Percentiles rank a stretch among this genome's conserved stretches.
These are phyloP conservation scores for Schwanniomyces pseudopolymorphus DNA, from an alignment of 805 yeast genomes.

Conservation along the genomic window DNA sequence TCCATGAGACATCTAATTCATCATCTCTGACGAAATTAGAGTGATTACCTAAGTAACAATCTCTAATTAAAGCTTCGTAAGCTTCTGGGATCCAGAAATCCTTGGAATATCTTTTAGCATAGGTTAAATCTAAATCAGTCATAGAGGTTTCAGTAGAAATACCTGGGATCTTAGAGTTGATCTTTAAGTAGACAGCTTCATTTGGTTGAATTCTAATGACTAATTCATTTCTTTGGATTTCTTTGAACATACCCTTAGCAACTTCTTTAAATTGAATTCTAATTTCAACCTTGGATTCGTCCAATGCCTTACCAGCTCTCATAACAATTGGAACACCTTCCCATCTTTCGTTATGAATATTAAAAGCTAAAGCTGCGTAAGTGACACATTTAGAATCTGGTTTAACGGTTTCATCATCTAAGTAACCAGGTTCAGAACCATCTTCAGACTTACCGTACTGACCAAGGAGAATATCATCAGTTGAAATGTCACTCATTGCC, in stretches of 20 bases:
- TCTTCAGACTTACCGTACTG: slow-evolving; percentile 85
- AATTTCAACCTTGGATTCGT: slow-evolving; percentile 92
- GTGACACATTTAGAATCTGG: slow-evolving; percentile 85
- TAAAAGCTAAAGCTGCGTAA: slow-evolving; percentile 79
- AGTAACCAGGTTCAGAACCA: slow-evolving; percentile 85
- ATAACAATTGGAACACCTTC: slow-evolving; percentile 94
- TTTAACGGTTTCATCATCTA: slow-evolving; percentile 89
- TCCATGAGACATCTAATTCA: slow-evolving; percentile 93
- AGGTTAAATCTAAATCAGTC: slow-evolving; percentile 89
- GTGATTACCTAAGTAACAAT: slow-evolving; percentile 87
- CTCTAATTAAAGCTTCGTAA: slow-evolving; percentile 92
- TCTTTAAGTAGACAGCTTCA: slow-evolving; percentile 90
- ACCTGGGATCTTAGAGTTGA: slow-evolving; percentile 94
- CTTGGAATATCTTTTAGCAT: slow-evolving; percentile 69
- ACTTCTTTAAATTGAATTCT: slow-evolving; percentile 89
- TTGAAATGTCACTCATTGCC: slow-evolving; percentile 69
- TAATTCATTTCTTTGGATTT: slow-evolving; percentile 86
- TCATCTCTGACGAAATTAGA: slow-evolving; percentile 98
- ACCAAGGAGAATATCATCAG: slow-evolving; percentile 72
- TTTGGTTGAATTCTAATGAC: slow-evolving; percentile 93
- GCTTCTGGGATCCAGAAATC: slow-evolving; percentile 97
- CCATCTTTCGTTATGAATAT: slow-evolving; percentile 93
- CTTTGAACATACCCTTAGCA: slow-evolving; percentile 75
- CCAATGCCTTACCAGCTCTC: slow-evolving; percentile 97
- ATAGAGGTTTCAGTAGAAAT: slow-evolving; percentile 76